phyloP scores from a whole-genome alignment of 345 rosid genomes.

The Lumnitzera racemosa region DNA sequence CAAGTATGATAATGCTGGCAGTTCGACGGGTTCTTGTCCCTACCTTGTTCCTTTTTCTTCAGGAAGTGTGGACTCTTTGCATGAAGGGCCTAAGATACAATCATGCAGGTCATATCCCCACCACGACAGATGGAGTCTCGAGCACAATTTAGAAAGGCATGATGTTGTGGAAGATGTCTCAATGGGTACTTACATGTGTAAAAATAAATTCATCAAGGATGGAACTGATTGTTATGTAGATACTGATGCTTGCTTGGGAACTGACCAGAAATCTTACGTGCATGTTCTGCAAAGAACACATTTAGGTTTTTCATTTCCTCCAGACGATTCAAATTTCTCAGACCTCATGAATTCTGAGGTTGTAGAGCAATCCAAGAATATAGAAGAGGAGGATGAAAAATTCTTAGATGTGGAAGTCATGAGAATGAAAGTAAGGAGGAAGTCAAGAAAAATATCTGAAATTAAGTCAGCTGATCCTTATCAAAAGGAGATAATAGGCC shows the following conservation, averaged over 20 bases:
- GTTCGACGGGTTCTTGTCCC: slow-evolving; percentile 16
- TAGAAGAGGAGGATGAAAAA: slow-evolving; percentile 27
- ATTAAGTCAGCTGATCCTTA: slow-evolving; percentile 28
- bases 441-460: slow-evolving; percentile 64
- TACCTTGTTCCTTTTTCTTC: slow-evolving; percentile 13
- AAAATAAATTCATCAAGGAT: slow-evolving; percentile 13
- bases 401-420: slow-evolving; percentile 17
- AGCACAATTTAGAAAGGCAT: slow-evolving; percentile 15
- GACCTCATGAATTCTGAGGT: slow-evolving; percentile 15
- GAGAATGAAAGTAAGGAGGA: slow-evolving; percentile 53
- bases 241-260: slow-evolving; percentile 2
- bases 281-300: background rate
- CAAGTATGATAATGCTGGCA: slow-evolving; percentile 19
- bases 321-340: slow-evolving; percentile 1
- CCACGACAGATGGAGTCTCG: slow-evolving; percentile 17
- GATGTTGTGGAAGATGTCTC: slow-evolving; percentile 13
- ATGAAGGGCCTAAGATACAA: slow-evolving; percentile 18
- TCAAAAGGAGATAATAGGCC: slow-evolving; percentile 25
- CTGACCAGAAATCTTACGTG: background rate
- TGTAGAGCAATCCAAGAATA: slow-evolving; percentile 16
- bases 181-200: slow-evolving; percentile 14
- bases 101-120: slow-evolving; percentile 12
- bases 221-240: background rate
- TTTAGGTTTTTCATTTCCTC: slow-evolving; percentile 3
- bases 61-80: slow-evolving; percentile 16